Evolutionary conservation across 208 protist species (phyloP).

Genomic region (Vickermania spadyakhi): DNA sequence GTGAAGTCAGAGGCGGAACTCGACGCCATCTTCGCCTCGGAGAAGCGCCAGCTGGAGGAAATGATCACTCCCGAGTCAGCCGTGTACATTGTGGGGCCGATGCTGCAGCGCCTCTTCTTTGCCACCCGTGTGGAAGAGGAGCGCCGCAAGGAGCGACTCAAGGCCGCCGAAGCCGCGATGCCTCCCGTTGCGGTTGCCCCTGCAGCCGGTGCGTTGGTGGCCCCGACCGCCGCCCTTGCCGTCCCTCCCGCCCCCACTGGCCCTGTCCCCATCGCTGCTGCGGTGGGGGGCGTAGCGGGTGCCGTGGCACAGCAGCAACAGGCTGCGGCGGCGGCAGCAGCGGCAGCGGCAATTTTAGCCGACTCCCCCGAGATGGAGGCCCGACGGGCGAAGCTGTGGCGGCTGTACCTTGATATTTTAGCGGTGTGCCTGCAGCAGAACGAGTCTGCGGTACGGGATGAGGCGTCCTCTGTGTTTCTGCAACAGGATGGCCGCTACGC

Average conservation of each 20-base stretch:
- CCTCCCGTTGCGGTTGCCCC: constrained; percentile 5
- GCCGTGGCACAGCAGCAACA: too few relatives aligned
- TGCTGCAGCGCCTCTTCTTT: constrained; percentile 1
- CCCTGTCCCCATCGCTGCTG: too few relatives aligned
- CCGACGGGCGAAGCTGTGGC: constrained; percentile 69
- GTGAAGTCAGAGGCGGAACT: not conserved
- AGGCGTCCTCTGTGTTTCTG: not conserved
- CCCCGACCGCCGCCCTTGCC: constrained; percentile 6
- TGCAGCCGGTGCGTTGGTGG: constrained; percentile 2
- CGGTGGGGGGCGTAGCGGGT: too few relatives aligned
- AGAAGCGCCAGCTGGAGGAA: not conserved
- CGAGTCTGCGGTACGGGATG: not conserved
- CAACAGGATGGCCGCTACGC: constrained; percentile 37
- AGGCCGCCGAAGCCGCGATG: constrained; percentile 6
- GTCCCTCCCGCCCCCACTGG: constrained; percentile 8
- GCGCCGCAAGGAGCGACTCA: constrained; percentile 31
- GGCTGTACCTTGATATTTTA: constrained; percentile 43
- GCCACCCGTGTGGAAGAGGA: constrained; percentile 29
- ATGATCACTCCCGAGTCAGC: not conserved
- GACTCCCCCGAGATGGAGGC: constrained; percentile 11
- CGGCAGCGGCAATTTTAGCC: not conserved
- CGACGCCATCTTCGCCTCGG: not conserved
- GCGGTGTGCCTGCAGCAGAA: not conserved
- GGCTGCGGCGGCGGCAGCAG: not conserved
- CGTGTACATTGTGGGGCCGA: not conserved